phyloP scores from a whole-genome alignment of 2,329 filamentous ascomycete genomes.

The Tolypocladium tundrense region DNA sequence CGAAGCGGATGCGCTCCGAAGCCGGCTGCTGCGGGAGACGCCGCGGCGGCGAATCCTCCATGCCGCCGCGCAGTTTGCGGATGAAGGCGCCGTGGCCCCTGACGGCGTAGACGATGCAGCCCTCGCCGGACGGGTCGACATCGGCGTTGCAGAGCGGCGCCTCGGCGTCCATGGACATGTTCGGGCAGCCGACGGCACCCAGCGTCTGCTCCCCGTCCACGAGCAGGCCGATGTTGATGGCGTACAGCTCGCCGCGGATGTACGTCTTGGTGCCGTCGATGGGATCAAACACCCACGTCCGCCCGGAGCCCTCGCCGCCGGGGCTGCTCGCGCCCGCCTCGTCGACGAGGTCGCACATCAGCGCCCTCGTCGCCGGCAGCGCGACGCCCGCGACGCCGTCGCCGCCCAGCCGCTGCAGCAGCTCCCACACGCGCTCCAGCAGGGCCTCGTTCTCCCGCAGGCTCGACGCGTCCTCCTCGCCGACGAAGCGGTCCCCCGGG shows the following conservation, averaged over 20 bases:
- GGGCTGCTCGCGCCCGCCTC: constrained; percentile 33
- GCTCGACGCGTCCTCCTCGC: constrained; percentile 42
- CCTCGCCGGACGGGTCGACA: constrained; percentile 30
- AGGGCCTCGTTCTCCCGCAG: constrained; percentile 32
- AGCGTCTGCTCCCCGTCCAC: constrained; percentile 38
- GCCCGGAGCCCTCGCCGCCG: constrained; percentile 18
- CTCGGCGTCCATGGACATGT: constrained; percentile 27
- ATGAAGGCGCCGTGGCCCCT: constrained; percentile 37
- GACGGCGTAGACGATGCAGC: constrained; percentile 41
- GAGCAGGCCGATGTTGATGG: constrained; percentile 45
- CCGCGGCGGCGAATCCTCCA: constrained; percentile 12
- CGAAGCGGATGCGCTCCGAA: constrained; percentile 24
- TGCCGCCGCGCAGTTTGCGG: constrained; percentile 23
- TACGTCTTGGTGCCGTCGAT: constrained; percentile 52
- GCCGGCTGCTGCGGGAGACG: constrained; percentile 18
- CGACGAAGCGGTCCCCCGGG: constrained; percentile 40
- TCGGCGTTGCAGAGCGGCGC: constrained; percentile 32
- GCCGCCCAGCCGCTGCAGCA: constrained; percentile 23
- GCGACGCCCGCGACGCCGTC: constrained; percentile 12
- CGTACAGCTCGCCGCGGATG: constrained; percentile 42
- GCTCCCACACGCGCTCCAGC: constrained; percentile 35
- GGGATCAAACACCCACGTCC: constrained; percentile 50
- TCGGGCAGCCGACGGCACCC: constrained; percentile 38
- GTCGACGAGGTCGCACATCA: constrained; percentile 44
- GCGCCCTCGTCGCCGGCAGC: constrained; percentile 27